Percentiles rank a stretch among this genome's conserved stretches.
These are phyloP conservation scores for Juncus effusus DNA, from an alignment of 176 grass and related monocot genomes.

Conservation along the genomic window DNA sequence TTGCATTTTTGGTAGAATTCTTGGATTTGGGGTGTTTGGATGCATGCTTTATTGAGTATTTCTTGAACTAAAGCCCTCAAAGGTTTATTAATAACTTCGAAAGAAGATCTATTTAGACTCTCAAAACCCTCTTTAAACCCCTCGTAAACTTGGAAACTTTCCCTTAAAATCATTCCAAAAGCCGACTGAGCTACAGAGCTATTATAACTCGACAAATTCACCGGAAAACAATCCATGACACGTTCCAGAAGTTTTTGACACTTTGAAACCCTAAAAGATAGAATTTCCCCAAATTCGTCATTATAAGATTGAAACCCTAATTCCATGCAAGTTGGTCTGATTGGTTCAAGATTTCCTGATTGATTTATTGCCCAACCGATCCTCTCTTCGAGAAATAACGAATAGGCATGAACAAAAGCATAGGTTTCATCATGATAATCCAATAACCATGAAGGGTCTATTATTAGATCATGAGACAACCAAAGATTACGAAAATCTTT, in stretches of 20 bases:
- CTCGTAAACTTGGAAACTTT: slow-evolving; percentile 86
- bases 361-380: slow-evolving; percentile 79
- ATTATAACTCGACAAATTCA: slow-evolving; percentile 40
- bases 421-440: slow-evolving; percentile 29
- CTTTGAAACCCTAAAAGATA: slow-evolving; percentile 52
- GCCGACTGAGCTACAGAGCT: slow-evolving; percentile 45
- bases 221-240: slow-evolving; percentile 56
- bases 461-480: slow-evolving; percentile 52
- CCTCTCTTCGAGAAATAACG: slow-evolving; percentile 75
- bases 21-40: slow-evolving; percentile 54
- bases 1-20: slow-evolving; percentile 91
- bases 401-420: slow-evolving; percentile 68
- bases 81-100: slow-evolving; percentile 29
- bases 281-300: slow-evolving; percentile 20
- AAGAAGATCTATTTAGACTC: slow-evolving; percentile 20
- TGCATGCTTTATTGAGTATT: slow-evolving; percentile 61
- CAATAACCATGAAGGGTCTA: slow-evolving; percentile 26
- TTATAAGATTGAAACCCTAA: slow-evolving; percentile 24
- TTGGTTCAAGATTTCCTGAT: slow-evolving; percentile 70
- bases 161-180: slow-evolving; percentile 71
- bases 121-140: slow-evolving; percentile 55
- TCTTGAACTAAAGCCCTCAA: slow-evolving; percentile 33
- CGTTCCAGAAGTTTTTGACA: slow-evolving; percentile 77
- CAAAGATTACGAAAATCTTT: slow-evolving; percentile 64
- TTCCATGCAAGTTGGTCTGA: slow-evolving; percentile 15